phyloP scores from a whole-genome alignment of 257 asterid genomes.

The Solanum acaule region DNA sequence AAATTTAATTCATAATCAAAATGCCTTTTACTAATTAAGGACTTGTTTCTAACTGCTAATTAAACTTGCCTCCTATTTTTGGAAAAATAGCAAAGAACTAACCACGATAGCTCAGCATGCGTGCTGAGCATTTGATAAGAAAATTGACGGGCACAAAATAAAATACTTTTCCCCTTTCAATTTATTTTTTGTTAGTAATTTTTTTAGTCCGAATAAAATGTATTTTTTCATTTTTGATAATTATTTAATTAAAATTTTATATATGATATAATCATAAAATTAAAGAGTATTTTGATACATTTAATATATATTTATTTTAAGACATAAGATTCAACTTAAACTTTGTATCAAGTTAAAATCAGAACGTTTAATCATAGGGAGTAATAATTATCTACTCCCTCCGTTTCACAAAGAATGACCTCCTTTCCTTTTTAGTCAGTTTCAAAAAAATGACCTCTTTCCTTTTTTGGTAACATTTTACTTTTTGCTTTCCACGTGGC shows the following conservation, averaged over 20 bases:
- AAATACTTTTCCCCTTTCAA: background rate
- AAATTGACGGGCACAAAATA: constrained; percentile 16
- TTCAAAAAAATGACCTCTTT: too few species aligned
- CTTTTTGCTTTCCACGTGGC: too few species aligned
- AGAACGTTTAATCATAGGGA: background rate
- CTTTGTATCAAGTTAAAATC: background rate
- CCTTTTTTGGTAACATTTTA: too few species aligned
- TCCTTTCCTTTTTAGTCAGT: too few species aligned
- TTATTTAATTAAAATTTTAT: background rate
- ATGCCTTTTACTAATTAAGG: background rate
- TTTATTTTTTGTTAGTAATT: background rate
- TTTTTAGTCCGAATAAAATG: too few species aligned
- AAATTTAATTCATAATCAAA: background rate
- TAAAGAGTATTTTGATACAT: background rate
- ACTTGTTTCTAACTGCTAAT: background rate
- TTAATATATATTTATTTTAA: background rate
- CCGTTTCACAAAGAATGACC: too few species aligned
- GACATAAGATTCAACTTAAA: background rate
- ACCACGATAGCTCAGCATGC: constrained; percentile 11
- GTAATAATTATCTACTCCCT: constrained; percentile 2
- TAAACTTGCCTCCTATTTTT: background rate
- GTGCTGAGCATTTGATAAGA: constrained; percentile 29
- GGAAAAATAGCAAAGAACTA: background rate
- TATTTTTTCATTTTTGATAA: background rate
- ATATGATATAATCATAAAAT: background rate